phyloP scores from a whole-genome alignment of 2,329 filamentous ascomycete species.

The Aspergillus sp. region DNA sequence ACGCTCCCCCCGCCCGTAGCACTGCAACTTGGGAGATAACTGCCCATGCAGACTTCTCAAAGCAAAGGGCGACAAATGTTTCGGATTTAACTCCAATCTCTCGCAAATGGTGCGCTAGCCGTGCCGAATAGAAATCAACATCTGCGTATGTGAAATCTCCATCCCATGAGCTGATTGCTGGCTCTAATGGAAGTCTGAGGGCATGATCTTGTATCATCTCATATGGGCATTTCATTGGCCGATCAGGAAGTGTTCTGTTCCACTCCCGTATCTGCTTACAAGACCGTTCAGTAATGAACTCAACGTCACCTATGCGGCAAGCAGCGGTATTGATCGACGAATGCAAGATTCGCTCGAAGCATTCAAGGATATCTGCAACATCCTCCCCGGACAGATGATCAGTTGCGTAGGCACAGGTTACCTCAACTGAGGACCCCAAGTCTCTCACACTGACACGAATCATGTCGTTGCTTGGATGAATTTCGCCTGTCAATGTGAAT shows the following conservation, averaged over 20 bases:
- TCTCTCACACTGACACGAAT: slow-evolving; percentile 28
- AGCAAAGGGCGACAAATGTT: slow-evolving; percentile 38
- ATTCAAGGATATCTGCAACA: slow-evolving; percentile 29
- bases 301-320: slow-evolving; percentile 24
- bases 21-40: slow-evolving; percentile 41
- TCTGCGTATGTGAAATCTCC: slow-evolving; percentile 36
- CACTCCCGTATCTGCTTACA: slow-evolving; percentile 30
- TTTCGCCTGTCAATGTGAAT: slow-evolving; percentile 6
- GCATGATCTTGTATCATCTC: slow-evolving; percentile 35
- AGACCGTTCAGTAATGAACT: slow-evolving; percentile 30
- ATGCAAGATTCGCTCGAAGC: slow-evolving; percentile 31
- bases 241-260: slow-evolving; percentile 29
- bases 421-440: slow-evolving; percentile 39
- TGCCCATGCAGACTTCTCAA: slow-evolving; percentile 45
- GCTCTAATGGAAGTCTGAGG: slow-evolving; percentile 18
- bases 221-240: slow-evolving; percentile 33
- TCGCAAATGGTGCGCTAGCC: slow-evolving; percentile 35
- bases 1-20: slow-evolving; percentile 42
- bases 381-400: slow-evolving; percentile 45
- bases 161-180: slow-evolving; percentile 36
- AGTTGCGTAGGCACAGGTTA: slow-evolving; percentile 52
- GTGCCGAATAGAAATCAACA: slow-evolving; percentile 37
- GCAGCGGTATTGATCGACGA: slow-evolving; percentile 22
- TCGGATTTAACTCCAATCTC: slow-evolving; percentile 39
- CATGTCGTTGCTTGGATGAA: slow-evolving; percentile 17